Evolutionary conservation across 768 basidiomycete genomes (phyloP), one percentile per base, ranked within the genome.

Genomic region (Amanita muscaria): DNA sequence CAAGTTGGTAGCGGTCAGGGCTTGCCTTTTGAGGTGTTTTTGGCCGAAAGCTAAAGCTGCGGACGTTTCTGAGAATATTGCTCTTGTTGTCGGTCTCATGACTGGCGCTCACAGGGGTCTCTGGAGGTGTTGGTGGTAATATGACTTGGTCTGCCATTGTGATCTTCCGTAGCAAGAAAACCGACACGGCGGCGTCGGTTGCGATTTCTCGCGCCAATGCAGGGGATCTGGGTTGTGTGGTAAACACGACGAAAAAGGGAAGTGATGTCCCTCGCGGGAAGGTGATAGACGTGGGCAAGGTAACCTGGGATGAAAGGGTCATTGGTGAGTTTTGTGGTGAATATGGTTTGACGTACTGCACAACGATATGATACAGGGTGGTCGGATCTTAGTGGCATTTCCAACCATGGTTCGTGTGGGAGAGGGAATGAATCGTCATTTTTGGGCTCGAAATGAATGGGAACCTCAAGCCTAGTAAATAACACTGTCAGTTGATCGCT

Each of bases 201-300:
- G 81, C 77, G 27, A 86, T 82, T 54, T 86, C 82, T 47, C 69
- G 72, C 7, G 77, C 71, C 24, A 85, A 62, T 9, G 60, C 51
- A 1, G 67, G 59, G 14, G 77, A 80, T 31, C 76, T 67, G 14
- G 79, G 74, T 6, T 62, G 74, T 23, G 84, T 84, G 8, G 76
- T 74, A 61, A 85, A 85, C 22, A 85, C 79, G 41, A 83, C 80
- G 53, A 78, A 86, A 54, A 78, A 85, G 10, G 83, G 76, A 49
- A 87, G 73, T n/a, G 71, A 72, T 14, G 69, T 70, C 19, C 70
- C 58, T 22, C 83, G 80, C 52, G 76, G 68, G 62, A 83, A 84
- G 3, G 72, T 72, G 10, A 75, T 66, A 12, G 74, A 69, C 19
- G 70, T 72, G 16, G 83, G 83, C 23, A 86, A 61, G 42, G 83